A percentile compares a stretch with the other conserved stretches of the same genome.
phyloP scores from a whole-genome alignment of 1,139 yeast genomes.

The Kodamaea alishanica region DNA sequence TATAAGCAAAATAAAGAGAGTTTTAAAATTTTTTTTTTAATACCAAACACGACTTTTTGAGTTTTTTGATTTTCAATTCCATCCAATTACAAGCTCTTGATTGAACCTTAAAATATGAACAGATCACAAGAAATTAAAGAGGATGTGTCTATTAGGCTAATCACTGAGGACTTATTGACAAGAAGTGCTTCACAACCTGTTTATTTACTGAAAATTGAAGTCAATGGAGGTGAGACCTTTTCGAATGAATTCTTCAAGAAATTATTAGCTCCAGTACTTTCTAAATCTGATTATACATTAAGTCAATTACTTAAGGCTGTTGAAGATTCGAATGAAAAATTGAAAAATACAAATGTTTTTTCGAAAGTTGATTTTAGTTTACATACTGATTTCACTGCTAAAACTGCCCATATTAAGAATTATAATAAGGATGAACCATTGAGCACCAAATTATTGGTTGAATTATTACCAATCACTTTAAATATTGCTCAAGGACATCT shows the following conservation, averaged over 20 bases:
- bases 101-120: not conserved
- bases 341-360: constrained; percentile 45
- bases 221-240: constrained; percentile 49
- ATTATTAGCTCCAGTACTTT: constrained; percentile 43
- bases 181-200: constrained; percentile 41
- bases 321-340: constrained; percentile 24
- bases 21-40: constrained; percentile 1
- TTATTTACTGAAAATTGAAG: constrained; percentile 43
- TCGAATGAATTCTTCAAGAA: constrained; percentile 45
- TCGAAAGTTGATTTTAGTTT: constrained; percentile 31
- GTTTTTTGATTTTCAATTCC: not conserved
- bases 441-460: constrained; percentile 38
- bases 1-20: not conserved
- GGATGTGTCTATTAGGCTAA: constrained; percentile 25
- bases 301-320: constrained; percentile 34
- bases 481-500: constrained; percentile 36
- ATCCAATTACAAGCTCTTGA: not conserved
- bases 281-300: constrained; percentile 44
- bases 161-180: constrained; percentile 31
- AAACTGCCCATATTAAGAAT: constrained; percentile 18
- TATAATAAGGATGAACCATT: constrained; percentile 38
- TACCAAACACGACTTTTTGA: not conserved
- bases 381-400: constrained; percentile 27
- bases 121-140: not conserved
- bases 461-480: constrained; percentile 32